A percentile compares a stretch with the other conserved stretches of the same genome.
Conservation (phyloP, 306 rosid species). For the Vachellia pachyceras region DNA sequence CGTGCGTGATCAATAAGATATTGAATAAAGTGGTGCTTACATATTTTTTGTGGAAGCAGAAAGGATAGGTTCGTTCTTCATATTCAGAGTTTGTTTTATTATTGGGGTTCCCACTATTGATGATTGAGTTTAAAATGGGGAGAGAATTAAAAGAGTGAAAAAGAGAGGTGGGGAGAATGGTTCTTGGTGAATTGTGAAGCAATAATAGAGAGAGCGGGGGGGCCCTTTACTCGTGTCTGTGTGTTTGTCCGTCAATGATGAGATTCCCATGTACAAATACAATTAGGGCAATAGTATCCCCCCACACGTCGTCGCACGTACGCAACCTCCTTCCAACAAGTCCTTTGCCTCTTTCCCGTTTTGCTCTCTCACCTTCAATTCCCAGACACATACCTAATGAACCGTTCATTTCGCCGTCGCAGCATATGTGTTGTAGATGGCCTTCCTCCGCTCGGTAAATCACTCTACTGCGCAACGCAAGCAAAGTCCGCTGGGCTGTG, state of each 20-base stretch:
- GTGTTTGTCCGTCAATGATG: constrained; percentile 55
- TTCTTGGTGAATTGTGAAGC: constrained; percentile 43
- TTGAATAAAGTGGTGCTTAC: background rate
- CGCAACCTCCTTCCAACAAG: constrained; percentile 20
- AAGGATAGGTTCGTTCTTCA: background rate
- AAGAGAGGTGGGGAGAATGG: constrained; percentile 14
- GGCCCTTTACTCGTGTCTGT: constrained; percentile 36
- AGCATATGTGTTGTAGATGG: too few relatives aligned
- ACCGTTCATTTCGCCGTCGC: background rate
- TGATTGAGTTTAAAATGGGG: background rate
- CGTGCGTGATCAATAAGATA: background rate
- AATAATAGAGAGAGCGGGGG: constrained; percentile 56
- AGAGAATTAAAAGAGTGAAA: background rate
- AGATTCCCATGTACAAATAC: constrained; percentile 50
- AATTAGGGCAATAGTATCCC: constrained; percentile 34
- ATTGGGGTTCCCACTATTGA: background rate
- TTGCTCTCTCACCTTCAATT: background rate
- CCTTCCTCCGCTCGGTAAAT: background rate
- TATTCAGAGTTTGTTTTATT: constrained; percentile 24
- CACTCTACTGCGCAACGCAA: too few relatives aligned
- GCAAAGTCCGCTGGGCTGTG: too few relatives aligned
- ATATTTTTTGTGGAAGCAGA: constrained; percentile 5
- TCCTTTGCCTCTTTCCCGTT: constrained; percentile 23
- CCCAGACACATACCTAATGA: background rate
- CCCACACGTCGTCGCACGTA: constrained; percentile 47